Evolutionary conservation across 1,284 basidiomycete species (phyloP).

Genomic region (Schizophyllum commune): DNA sequence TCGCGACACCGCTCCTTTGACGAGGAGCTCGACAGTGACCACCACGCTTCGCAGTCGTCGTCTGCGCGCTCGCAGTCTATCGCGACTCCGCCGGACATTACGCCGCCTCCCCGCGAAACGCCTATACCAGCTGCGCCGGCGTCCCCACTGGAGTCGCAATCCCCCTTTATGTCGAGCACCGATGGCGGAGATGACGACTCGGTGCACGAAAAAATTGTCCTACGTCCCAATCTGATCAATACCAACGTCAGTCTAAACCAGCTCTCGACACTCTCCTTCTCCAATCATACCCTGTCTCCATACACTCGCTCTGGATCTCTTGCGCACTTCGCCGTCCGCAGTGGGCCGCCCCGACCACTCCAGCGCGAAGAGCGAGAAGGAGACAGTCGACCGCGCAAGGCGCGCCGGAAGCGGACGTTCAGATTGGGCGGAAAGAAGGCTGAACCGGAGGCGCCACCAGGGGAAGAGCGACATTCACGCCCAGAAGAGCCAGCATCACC

Average conservation of each 20-base stretch:
- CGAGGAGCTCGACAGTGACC: background rate
- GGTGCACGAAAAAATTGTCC: constrained; percentile 56
- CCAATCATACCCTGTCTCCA: constrained; percentile 86
- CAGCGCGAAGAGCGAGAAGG: constrained; percentile 16
- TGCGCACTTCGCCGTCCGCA: constrained; percentile 85
- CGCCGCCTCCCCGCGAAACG: constrained; percentile 21
- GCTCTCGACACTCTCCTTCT: constrained; percentile 75
- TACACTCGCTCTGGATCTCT: constrained; percentile 83
- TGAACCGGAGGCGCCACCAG: constrained; percentile 5
- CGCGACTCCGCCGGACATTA: constrained; percentile 26
- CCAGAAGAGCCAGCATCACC: constrained; percentile 24
- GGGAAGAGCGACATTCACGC: constrained; percentile 5
- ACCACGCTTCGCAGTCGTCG: background rate
- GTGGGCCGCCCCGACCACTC: constrained; percentile 55
- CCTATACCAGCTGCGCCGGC: constrained; percentile 1
- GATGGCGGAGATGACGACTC: constrained; percentile 8
- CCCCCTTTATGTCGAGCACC: background rate
- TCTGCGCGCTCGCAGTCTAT: background rate
- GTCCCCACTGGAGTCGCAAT: background rate
- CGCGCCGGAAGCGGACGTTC: constrained; percentile 70
- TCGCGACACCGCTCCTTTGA: background rate
- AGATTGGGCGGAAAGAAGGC: constrained; percentile 40
- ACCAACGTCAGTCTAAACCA: constrained; percentile 61
- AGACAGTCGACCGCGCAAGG: constrained; percentile 58
- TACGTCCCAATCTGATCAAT: constrained; percentile 58